These are phyloP conservation scores for Isabelozyma heimii DNA, from an alignment of 805 yeast genomes.

Conservation along the genomic window DNA sequence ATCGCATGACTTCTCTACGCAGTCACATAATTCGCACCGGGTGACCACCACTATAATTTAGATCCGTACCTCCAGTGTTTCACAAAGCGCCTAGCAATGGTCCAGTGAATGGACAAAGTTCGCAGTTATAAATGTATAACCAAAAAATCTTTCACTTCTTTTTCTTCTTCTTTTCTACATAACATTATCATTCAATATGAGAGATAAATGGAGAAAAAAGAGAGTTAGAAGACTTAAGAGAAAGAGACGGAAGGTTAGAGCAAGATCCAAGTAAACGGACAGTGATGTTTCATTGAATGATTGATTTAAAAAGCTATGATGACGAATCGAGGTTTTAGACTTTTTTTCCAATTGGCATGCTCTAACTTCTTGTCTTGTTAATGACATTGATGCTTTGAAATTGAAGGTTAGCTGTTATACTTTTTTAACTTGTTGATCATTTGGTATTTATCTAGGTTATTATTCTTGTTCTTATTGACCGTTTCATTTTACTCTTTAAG, in stretches of 20 bases:
- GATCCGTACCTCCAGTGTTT: neutral
- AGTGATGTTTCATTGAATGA: slow-evolving; percentile 2
- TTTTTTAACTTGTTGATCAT: neutral
- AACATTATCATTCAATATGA: slow-evolving; percentile 54
- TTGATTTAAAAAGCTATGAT: neutral
- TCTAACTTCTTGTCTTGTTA: neutral
- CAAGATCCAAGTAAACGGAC: slow-evolving; percentile 95
- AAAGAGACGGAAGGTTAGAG: slow-evolving; percentile 99
- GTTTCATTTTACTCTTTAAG: slow-evolving; percentile 3
- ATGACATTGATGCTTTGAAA: neutral
- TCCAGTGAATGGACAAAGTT: slow-evolving; percentile 1
- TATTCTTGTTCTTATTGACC: slow-evolving; percentile 3
- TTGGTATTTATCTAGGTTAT: slow-evolving; percentile 2
- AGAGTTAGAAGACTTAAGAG: slow-evolving; percentile 99
- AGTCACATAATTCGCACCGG: neutral
- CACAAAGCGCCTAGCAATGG: slow-evolving; percentile 1
- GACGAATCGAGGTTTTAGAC: neutral
- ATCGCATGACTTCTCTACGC: neutral
- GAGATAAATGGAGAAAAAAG: slow-evolving; percentile 99
- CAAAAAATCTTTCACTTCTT: slow-evolving; percentile 5
- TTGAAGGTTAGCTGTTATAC: neutral
- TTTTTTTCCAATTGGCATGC: neutral
- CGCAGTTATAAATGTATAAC: slow-evolving; percentile 2
- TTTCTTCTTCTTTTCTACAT: slow-evolving; percentile 15
- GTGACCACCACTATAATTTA: neutral